These are phyloP conservation scores for Coemansia sp. DNA, from an alignment of 192 early-diverging fungal species.

Conservation along the genomic window DNA sequence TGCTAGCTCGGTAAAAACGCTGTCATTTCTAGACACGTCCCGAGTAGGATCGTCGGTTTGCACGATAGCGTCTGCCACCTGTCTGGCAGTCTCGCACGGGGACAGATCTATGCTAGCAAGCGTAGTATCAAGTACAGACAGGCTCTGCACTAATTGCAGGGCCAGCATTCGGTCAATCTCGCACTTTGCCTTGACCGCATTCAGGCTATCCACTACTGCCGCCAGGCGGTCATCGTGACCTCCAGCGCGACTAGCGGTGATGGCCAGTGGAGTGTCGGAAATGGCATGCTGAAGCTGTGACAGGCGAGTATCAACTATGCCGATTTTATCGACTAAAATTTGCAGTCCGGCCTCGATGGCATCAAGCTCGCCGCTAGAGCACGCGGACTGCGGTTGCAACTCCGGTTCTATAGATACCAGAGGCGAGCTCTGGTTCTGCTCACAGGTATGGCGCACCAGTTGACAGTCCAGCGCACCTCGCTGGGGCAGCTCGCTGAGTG, in stretches of 20 bases:
- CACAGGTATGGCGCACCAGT: background rate
- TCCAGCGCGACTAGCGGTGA: background rate
- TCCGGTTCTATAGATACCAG: background rate
- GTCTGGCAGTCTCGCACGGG: background rate
- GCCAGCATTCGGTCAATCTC: constrained; percentile 15
- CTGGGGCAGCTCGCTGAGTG: constrained; percentile 16
- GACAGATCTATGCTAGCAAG: constrained; percentile 6
- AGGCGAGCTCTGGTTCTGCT: background rate
- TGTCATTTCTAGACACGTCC: background rate
- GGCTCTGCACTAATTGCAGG: constrained; percentile 13
- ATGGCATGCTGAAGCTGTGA: constrained; percentile 1
- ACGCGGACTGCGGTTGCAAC: background rate
- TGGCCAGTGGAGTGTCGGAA: background rate
- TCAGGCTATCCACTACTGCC: constrained; percentile 15
- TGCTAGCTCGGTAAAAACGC: constrained; percentile 6
- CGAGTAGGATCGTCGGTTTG: background rate
- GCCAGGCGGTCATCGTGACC: constrained; percentile 3
- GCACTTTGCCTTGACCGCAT: constrained; percentile 15
- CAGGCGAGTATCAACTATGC: background rate
- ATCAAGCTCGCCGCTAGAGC: background rate
- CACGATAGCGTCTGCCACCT: constrained; percentile 1
- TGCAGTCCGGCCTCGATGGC: background rate
- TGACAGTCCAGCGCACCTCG: constrained; percentile 8
- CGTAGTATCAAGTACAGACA: constrained; percentile 17
- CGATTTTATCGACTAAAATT: background rate